phyloP scores from a whole-genome alignment of 345 rosid species.

The Hibiscus mutabilis region DNA sequence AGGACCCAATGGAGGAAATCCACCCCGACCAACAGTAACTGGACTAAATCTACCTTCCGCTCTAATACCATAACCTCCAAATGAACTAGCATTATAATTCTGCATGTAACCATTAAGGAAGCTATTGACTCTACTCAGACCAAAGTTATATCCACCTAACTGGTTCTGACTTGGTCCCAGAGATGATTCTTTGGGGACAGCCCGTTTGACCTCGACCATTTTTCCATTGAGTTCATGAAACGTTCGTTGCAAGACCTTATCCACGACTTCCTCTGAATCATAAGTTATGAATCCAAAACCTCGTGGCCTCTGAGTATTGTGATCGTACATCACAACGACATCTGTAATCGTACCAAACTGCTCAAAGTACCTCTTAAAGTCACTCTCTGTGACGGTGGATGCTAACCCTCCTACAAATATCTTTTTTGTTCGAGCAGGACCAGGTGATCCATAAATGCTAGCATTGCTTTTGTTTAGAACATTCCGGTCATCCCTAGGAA shows the following conservation, averaged over 20 bases:
- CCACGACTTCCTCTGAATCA: not conserved
- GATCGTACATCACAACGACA: conserved; percentile 94
- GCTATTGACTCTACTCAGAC: conserved; percentile 36
- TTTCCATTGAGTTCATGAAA: conserved; percentile 33
- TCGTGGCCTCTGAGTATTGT: conserved; percentile 85
- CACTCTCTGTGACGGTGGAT: conserved; percentile 68
- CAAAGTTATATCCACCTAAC: conserved; percentile 49
- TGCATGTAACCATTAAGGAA: conserved; percentile 44
- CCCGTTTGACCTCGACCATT: conserved; percentile 94
- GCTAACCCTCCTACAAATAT: conserved; percentile 96
- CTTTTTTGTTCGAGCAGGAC: conserved; percentile 67
- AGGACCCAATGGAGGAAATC: conserved; percentile 58
- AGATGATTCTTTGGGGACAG: conserved; percentile 84
- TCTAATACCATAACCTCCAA: conserved; percentile 59
- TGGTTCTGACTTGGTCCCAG: conserved; percentile 57
- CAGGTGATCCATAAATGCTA: conserved; percentile 55
- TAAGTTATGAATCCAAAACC: conserved; percentile 63
- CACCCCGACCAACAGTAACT: conserved; percentile 43
- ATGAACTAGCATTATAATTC: conserved; percentile 57
- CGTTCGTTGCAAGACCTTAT: conserved; percentile 1
- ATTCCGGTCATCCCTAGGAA: conserved; percentile 81
- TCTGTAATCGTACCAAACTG: conserved; percentile 83
- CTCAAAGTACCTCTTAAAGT: conserved; percentile 75
- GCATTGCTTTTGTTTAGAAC: conserved; percentile 43
- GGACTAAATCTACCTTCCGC: conserved; percentile 84